These are phyloP conservation scores for Sparassis latifolia DNA, from an alignment of 1,284 basidiomycete species.

Conservation along the genomic window DNA sequence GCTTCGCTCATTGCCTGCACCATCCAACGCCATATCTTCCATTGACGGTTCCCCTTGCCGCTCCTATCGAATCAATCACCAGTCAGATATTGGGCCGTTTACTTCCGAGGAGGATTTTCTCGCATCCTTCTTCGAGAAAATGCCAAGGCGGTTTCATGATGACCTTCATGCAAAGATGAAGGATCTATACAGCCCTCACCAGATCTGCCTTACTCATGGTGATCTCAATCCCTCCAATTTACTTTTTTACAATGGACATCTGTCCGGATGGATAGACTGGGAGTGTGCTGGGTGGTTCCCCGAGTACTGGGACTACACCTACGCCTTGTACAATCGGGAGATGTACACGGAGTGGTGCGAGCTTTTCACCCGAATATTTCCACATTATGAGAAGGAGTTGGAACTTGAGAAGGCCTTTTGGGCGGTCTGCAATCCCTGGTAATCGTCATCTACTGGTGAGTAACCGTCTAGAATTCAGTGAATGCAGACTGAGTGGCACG, in stretches of 20 bases:
- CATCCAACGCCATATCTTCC: no score
- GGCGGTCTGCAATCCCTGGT: constrained; percentile 1
- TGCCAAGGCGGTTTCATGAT: not conserved
- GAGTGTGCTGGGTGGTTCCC: constrained; percentile 7
- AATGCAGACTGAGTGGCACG: no score
- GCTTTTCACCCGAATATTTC: constrained; percentile 1
- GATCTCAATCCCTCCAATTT: constrained; percentile 4
- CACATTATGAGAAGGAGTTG: constrained; percentile 1
- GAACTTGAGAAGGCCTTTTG: constrained; percentile 1
- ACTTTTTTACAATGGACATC: constrained; percentile 1
- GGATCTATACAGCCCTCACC: not conserved
- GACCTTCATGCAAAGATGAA: not conserved
- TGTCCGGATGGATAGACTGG: constrained; percentile 4
- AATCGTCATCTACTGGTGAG: not conserved
- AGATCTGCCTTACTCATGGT: constrained; percentile 4
- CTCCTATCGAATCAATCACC: not conserved
- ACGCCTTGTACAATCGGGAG: not conserved
- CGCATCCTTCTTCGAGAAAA: not conserved
- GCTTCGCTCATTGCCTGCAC: no score
- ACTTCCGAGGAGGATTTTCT: not conserved
- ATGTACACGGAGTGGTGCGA: not conserved
- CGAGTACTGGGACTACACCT: constrained; percentile 6
- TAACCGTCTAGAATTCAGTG: no score
- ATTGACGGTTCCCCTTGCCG: no score
- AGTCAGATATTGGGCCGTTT: not conserved